Evolutionary conservation across 164 flowering plant species (phyloP), one percentile per base, ranked within the genome.

Genomic region (Annona squamosa): DNA sequence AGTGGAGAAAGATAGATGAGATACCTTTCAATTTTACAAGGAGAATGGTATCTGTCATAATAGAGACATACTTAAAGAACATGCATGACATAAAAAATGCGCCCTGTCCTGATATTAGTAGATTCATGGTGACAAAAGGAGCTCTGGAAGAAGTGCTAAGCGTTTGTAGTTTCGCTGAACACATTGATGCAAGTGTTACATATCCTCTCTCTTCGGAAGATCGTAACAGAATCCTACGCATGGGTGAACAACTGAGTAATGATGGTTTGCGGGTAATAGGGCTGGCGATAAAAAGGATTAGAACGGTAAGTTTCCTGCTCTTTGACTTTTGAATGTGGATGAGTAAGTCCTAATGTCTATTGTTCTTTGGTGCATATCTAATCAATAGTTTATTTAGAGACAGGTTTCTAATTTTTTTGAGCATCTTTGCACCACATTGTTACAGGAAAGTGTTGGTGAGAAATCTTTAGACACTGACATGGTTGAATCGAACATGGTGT

Each of bases 11-110:
- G 81, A 73, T 82, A 61, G 87, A 91, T 75, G 96, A 91, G 82
- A 88, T 89, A 66, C 91, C 96, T 69, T 91, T 91, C 75, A 90
- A 88, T 79, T 89, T 87, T 80, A 81, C 80, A 41, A 77, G 91
- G 70, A 79, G 88, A 83, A 83, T 85, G 79, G 89, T 86, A 5
- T 86, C 96, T 63, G 83, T 91, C 67, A 79, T 91, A 42, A 67
- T 88, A 76, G 90, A 89, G 79, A 79, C 75, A 68, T 81, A 83
- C 57, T 42, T 72, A 1, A 70, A 69, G 2, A 75, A 52, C 68
- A 63, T 52, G 65, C 70, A 59, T 66, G 76, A 73, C 17, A 12
- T 18, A n/a, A 70, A 71, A 47, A 73, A 43, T 17, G 42, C 4
- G 37, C 67, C 64, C 18, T 26, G 43, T 68, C 26, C 18, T 4